A percentile compares a stretch with the other conserved stretches of the same genome.
Conservation (phyloP, 83 land plant genomes). For the Larix sibirica region DNA sequence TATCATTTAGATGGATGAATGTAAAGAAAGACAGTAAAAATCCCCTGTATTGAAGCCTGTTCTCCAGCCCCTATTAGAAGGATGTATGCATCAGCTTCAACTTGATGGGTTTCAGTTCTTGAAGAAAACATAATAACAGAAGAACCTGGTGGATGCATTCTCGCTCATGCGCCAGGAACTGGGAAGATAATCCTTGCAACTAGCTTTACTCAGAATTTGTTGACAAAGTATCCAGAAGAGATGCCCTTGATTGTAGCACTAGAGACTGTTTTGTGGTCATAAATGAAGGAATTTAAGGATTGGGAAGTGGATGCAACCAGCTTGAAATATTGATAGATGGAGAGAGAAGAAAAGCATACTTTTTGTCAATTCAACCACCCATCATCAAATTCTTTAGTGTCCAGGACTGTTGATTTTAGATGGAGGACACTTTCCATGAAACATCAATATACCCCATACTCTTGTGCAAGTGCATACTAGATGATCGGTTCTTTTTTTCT, state of each 20-base stretch:
- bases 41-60: conserved; percentile 11
- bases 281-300: conserved; percentile 71
- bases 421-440: conserved; percentile 82
- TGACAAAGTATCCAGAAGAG: conserved; percentile 65
- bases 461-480: conserved; percentile 59
- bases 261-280: conserved; percentile 59
- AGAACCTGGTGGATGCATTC: conserved; percentile 74
- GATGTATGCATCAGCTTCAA: conserved; percentile 71
- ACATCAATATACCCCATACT: conserved; percentile 53
- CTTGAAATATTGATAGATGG: conserved; percentile 61
- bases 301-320: conserved; percentile 69
- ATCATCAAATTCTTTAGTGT: conserved; percentile 37
- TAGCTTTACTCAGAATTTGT: conserved; percentile 74
- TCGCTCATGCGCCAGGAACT: conserved; percentile 93
- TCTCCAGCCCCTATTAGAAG: conserved; percentile 63
- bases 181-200: conserved; percentile 79
- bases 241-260: conserved; percentile 78
- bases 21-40: background rate
- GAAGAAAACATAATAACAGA: conserved; percentile 42
- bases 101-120: conserved; percentile 77
- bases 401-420: conserved; percentile 75
- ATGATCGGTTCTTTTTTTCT: background rate
- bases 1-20: background rate
- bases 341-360: conserved; percentile 49
- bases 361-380: conserved; percentile 38